Conservation (phyloP, 1,284 basidiomycete species). For the Sporisorium scitamineum region DNA sequence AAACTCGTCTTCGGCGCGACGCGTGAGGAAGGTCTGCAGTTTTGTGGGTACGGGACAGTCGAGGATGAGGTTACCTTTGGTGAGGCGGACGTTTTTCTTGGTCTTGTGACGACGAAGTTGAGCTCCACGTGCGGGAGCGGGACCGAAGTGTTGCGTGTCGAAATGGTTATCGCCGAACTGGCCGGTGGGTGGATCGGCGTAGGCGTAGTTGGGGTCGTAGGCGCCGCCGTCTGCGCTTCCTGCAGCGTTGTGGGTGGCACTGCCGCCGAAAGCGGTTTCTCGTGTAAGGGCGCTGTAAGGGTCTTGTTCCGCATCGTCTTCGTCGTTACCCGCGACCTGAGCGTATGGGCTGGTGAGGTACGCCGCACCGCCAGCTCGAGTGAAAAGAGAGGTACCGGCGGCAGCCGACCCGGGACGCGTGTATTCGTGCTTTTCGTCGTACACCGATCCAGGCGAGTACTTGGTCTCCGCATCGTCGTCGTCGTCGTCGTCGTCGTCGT, state of each 20-base stretch:
- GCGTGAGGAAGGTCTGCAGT: conserved; percentile 75
- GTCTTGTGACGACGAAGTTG: conserved; percentile 67
- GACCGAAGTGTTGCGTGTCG: conserved; percentile 66
- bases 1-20: conserved; percentile 85
- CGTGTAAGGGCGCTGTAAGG: conserved; percentile 31
- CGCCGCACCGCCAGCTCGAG: conserved; percentile 13
- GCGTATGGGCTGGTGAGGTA: conserved; percentile 41
- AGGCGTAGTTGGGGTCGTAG: conserved; percentile 11
- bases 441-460: conserved; percentile 31
- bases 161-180: conserved; percentile 36
- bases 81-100: conserved; percentile 70
- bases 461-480: conserved; percentile 41
- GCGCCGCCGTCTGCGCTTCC: conserved; percentile 7
- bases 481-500: conserved; percentile 36
- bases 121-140: conserved; percentile 61
- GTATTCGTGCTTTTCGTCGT: conserved; percentile 49
- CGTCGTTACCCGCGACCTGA: conserved; percentile 21
- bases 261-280: conserved; percentile 29
- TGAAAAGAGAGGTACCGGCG: conserved; percentile 19
- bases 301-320: conserved; percentile 24
- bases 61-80: conserved; percentile 69
- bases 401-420: conserved; percentile 2
- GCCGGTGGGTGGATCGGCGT: not conserved
- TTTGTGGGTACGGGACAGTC: conserved; percentile 69
- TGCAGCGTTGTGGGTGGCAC: not conserved